These are phyloP conservation scores for Verticillium klebahnii DNA, from an alignment of 2,329 filamentous ascomycete species.

Conservation along the genomic window DNA sequence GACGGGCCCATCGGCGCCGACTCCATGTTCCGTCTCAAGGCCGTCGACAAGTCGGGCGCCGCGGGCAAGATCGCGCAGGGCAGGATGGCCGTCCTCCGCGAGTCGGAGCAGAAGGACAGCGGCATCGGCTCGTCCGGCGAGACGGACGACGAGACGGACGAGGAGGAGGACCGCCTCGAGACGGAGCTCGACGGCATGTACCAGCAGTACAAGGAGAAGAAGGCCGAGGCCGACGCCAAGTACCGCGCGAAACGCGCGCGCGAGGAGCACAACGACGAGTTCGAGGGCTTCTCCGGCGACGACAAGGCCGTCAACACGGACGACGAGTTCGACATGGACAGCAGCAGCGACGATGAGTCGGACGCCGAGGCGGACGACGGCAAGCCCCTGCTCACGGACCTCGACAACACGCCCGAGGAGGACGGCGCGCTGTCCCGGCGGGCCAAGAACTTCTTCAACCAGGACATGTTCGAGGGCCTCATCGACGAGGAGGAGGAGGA, in stretches of 20 bases:
- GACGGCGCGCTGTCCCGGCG: constrained; percentile 70
- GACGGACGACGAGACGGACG: constrained; percentile 62
- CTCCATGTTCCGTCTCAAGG: constrained; percentile 80
- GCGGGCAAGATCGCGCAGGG: constrained; percentile 67
- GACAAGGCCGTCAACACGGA: constrained; percentile 59
- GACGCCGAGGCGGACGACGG: constrained; percentile 15
- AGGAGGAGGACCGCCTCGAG: constrained; percentile 79
- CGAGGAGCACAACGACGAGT: constrained; percentile 78
- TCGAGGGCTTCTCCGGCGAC: constrained; percentile 78
- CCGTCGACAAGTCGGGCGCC: constrained; percentile 70
- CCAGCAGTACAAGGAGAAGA: constrained; percentile 75
- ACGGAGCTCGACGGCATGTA: constrained; percentile 85
- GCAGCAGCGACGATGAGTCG: constrained; percentile 26
- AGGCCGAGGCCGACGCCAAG: constrained; percentile 78
- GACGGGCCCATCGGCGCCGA: constrained; percentile 72
- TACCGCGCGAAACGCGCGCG: constrained; percentile 85
- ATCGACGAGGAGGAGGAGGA: constrained; percentile 43
- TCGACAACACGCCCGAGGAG: constrained; percentile 38
- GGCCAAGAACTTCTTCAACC: constrained; percentile 85
- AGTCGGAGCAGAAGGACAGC: constrained; percentile 53
- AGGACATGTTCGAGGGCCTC: constrained; percentile 83
- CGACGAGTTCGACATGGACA: constrained; percentile 52
- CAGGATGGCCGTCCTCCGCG: constrained; percentile 67
- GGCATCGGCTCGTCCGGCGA: constrained; percentile 50
- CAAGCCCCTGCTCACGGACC: constrained; percentile 29